Base-by-base conservation (phyloP, 306 rosid species). In the Trifolium pratense region DNA sequence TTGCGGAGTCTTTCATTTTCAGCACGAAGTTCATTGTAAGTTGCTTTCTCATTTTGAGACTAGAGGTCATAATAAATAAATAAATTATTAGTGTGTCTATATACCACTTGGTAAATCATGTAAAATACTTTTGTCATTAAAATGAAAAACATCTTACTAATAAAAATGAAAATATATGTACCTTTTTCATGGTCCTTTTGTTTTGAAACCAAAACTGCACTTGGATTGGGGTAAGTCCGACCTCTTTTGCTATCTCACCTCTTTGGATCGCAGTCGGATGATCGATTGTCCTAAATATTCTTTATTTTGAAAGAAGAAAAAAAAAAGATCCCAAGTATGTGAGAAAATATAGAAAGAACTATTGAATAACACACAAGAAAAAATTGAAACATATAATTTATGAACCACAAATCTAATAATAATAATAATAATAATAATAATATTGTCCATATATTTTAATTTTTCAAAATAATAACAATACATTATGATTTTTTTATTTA, bases 201-300 rank as follows among this genome's bases (percentile, higher is more conserved):
- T 92, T 88, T 60, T 90, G 98, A 76, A 92, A 92, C 96, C 98
- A 92, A 69, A 86, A 92, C 75, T 84, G 87, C 59, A 92, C 75
- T 73, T 92, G 97, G 89, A 9, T 14, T 86, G 87, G n/a, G n/a
- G n/a, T n/a, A 5, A 92, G 87, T 31, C 91, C 89, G 0, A 88
- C 78, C 34, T 85, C 88, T 66, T 52, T 39, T 8, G 85, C 83
- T 66, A 92, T 61, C 21, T 76, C 72, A 5, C 63, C 76, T 42
- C 88, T 81, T 68, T 81, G 86, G 16, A 40, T 70, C 4, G 84
- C 83, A 60, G 82, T 84, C 0, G 97, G 98, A 42, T 87, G 90
- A 0, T 85, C 84, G 72, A 70, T 58, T 1, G 55, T 26, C 40
- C 59, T 77, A 73, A 88, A 90, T 39, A 84, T 40, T 31, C 98